Conservation (phyloP, 2,329 filamentous ascomycete species). For the Fusarium citri region DNA sequence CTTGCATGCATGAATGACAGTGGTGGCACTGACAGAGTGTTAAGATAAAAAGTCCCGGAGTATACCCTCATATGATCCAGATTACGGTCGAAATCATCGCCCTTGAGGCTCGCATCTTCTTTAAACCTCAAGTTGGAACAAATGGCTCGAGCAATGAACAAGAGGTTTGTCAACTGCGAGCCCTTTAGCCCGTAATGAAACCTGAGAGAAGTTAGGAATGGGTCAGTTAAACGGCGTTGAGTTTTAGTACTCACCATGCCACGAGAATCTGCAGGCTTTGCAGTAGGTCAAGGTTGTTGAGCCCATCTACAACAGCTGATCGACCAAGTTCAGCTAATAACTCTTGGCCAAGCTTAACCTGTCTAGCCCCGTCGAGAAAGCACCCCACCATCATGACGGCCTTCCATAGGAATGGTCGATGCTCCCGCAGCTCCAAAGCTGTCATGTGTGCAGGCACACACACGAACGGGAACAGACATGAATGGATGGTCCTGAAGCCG, state of each 20-base stretch:
- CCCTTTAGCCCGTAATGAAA: conserved; percentile 62
- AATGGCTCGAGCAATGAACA: conserved; percentile 61
- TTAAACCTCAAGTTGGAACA: conserved; percentile 56
- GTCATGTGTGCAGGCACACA: conserved; percentile 53
- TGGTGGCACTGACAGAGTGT: conserved; percentile 56
- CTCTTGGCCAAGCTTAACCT: conserved; percentile 58
- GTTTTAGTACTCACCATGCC: conserved; percentile 55
- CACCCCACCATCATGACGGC: conserved; percentile 59
- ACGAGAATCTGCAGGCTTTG: conserved; percentile 60
- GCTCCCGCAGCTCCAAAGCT: conserved; percentile 52
- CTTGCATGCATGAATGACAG: neutral
- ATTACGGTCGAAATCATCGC: conserved; percentile 41
- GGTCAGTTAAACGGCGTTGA: neutral
- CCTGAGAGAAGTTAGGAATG: conserved; percentile 48
- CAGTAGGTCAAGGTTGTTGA: conserved; percentile 59
- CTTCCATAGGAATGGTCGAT: conserved; percentile 62
- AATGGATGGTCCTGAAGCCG: conserved; percentile 51
- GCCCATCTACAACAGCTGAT: conserved; percentile 55
- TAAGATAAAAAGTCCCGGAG: conserved; percentile 62
- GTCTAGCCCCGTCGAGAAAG: conserved; percentile 57
- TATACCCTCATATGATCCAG: conserved; percentile 62
- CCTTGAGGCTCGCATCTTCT: conserved; percentile 37
- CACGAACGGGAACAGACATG: conserved; percentile 59
- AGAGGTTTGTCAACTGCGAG: conserved; percentile 61
- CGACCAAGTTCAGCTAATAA: conserved; percentile 58